phyloP scores from a whole-genome alignment of 2,329 filamentous ascomycete genomes.

The Chrysoporthe cubensis region DNA sequence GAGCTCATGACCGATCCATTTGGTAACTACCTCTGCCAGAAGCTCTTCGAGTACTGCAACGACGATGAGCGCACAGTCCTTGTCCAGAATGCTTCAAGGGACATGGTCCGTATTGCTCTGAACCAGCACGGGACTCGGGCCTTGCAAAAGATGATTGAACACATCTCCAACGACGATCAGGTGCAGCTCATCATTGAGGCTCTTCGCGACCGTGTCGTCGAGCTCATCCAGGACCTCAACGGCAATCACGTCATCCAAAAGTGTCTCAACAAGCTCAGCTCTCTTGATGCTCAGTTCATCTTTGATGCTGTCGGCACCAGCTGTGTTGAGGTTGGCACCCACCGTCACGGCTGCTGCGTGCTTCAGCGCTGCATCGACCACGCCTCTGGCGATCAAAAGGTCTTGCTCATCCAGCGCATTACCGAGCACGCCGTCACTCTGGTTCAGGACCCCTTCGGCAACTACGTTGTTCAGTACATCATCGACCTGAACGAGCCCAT shows the following conservation, averaged over 20 bases:
- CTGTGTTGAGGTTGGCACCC: conserved; percentile 90
- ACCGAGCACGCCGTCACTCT: conserved; percentile 85
- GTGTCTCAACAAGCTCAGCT: conserved; percentile 90
- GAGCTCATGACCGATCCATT: conserved; percentile 99
- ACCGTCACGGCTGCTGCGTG: conserved; percentile 97
- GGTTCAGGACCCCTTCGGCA: conserved; percentile 96
- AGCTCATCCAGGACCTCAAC: conserved; percentile 95
- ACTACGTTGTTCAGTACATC: conserved; percentile 99
- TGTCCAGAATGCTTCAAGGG: conserved; percentile 84
- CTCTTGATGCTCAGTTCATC: conserved; percentile 90
- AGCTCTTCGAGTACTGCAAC: conserved; percentile 92
- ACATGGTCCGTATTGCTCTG: conserved; percentile 90
- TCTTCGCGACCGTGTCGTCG: conserved; percentile 81
- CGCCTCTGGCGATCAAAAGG: conserved; percentile 86
- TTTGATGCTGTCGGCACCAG: conserved; percentile 89
- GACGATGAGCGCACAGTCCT: conserved; percentile 92
- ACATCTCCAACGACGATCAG: conserved; percentile 83
- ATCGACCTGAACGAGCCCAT: conserved; percentile 85
- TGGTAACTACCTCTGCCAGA: conserved; percentile 99
- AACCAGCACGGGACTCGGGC: conserved; percentile 98
- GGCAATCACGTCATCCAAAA: conserved; percentile 99
- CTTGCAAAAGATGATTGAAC: conserved; percentile 98
- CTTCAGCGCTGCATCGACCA: conserved; percentile 98
- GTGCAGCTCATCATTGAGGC: conserved; percentile 86
- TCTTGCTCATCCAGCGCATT: conserved; percentile 83